Percentiles rank a stretch among this genome's conserved stretches.
Conservation (phyloP, 2,329 filamentous ascomycete species). For the Epichloe coenophiala region DNA sequence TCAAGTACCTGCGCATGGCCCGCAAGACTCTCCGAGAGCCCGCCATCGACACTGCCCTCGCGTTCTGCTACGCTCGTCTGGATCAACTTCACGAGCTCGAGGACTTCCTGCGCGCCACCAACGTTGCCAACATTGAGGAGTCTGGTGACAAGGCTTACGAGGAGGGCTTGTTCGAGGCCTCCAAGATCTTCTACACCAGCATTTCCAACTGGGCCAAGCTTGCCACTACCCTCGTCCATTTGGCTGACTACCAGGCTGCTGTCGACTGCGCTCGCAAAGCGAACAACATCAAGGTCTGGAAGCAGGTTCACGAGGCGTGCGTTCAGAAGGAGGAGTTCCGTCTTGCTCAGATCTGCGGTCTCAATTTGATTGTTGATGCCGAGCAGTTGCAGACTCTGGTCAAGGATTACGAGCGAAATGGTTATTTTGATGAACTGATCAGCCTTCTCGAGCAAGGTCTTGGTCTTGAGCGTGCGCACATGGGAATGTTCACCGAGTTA, state of each 20-base stretch:
- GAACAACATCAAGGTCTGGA: conserved; percentile 99
- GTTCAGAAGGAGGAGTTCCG: conserved; percentile 98
- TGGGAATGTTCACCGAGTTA: conserved; percentile 93
- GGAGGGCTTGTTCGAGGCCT: conserved; percentile 86
- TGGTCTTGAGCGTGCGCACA: conserved; percentile 81
- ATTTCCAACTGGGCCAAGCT: conserved; percentile 99
- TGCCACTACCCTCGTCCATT: conserved; percentile 91
- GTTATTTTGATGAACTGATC: conserved; percentile 98
- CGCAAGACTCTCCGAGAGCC: conserved; percentile 93
- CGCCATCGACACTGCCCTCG: conserved; percentile 82
- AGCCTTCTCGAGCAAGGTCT: conserved; percentile 86
- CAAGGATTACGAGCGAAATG: conserved; percentile 91
- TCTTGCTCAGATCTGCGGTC: conserved; percentile 93
- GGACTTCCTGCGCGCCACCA: conserved; percentile 85
- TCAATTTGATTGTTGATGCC: conserved; percentile 94
- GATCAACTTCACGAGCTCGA: conserved; percentile 88
- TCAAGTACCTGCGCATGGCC: conserved; percentile 94
- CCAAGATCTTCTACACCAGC: conserved; percentile 97
- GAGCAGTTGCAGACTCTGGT: conserved; percentile 89
- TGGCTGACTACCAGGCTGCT: conserved; percentile 91
- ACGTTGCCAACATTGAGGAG: conserved; percentile 90
- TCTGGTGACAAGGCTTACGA: conserved; percentile 97
- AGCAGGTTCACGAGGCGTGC: conserved; percentile 93
- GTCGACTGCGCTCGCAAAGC: conserved; percentile 97
- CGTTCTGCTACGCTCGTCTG: conserved; percentile 84